Conservation (phyloP, 768 basidiomycete genomes). For the Rhizopogon salebrosus region DNA sequence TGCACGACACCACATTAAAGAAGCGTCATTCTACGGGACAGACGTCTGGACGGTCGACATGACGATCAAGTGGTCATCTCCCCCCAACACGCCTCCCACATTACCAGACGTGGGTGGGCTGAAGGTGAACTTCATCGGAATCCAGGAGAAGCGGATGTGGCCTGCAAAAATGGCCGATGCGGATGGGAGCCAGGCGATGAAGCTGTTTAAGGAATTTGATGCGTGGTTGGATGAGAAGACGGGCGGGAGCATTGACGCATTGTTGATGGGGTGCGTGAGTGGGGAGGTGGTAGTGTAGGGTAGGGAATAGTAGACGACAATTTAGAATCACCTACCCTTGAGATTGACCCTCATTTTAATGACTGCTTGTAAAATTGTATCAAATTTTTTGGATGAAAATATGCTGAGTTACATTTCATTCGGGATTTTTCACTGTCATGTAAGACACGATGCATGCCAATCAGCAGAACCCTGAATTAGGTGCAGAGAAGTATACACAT, state of each 20-base stretch:
- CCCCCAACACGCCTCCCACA: slow-evolving; percentile 5
- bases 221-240: slow-evolving; percentile 64
- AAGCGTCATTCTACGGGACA: slow-evolving; percentile 80
- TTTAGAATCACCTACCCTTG: not conserved
- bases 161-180: slow-evolving; percentile 55
- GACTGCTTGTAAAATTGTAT: too few species aligned
- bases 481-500: too few species aligned
- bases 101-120: slow-evolving; percentile 29
- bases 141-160: slow-evolving; percentile 85
- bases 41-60: slow-evolving; percentile 73
- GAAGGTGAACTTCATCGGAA: slow-evolving; percentile 69
- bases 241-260: slow-evolving; percentile 59
- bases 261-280: slow-evolving; percentile 66
- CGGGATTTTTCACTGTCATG: too few species aligned
- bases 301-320: not conserved
- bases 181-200: slow-evolving; percentile 57
- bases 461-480: too few species aligned
- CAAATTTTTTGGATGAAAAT: too few species aligned
- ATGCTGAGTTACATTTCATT: too few species aligned
- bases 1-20: slow-evolving; percentile 85
- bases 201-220: slow-evolving; percentile 71
- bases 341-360: too few species aligned
- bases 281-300: slow-evolving; percentile 44
- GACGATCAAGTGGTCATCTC: slow-evolving; percentile 48
- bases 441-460: too few species aligned